A percentile compares a stretch with the other conserved stretches of the same genome.
These are phyloP conservation scores for Alternaria postmessia DNA, from an alignment of 2,329 filamentous ascomycete genomes.

Conservation along the genomic window DNA sequence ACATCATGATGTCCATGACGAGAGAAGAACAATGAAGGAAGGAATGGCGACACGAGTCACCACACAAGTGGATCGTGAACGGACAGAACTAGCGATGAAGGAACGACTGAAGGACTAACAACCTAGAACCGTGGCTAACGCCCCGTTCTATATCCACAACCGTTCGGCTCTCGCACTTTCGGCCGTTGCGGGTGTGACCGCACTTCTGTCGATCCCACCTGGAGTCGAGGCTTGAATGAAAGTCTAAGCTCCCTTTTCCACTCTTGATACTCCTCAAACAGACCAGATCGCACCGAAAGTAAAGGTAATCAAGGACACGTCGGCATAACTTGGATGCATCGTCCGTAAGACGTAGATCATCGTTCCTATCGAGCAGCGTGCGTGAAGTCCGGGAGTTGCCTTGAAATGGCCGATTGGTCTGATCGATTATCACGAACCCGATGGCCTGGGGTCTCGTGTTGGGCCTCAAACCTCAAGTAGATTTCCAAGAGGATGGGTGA, in stretches of 20 bases:
- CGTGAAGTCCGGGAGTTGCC: not conserved
- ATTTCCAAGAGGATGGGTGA: not conserved
- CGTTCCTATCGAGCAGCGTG: not conserved
- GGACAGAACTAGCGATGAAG: not conserved
- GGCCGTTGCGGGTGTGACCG: constrained; percentile 5
- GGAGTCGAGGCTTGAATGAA: not conserved
- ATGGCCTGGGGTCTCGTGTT: not conserved
- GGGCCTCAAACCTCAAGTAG: constrained; percentile 1
- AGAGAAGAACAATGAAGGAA: not conserved
- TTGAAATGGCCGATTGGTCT: constrained; percentile 1
- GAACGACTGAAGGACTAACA: not conserved
- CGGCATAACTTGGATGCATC: not conserved
- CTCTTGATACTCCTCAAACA: not conserved
- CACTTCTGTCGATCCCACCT: constrained; percentile 2
- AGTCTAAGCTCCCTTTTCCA: constrained; percentile 3
- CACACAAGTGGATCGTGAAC: constrained; percentile 6
- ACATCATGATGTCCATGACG: constrained; percentile 8
- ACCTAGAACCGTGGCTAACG: not conserved
- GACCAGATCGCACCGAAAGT: not conserved
- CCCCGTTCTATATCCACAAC: constrained; percentile 3
- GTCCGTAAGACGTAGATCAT: not conserved
- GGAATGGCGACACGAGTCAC: constrained; percentile 1
- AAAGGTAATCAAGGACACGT: not conserved
- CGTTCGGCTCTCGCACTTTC: not conserved
- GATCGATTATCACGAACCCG: not conserved